These are phyloP conservation scores for Grammothele lineata DNA, from an alignment of 768 basidiomycete genomes.

Conservation along the genomic window DNA sequence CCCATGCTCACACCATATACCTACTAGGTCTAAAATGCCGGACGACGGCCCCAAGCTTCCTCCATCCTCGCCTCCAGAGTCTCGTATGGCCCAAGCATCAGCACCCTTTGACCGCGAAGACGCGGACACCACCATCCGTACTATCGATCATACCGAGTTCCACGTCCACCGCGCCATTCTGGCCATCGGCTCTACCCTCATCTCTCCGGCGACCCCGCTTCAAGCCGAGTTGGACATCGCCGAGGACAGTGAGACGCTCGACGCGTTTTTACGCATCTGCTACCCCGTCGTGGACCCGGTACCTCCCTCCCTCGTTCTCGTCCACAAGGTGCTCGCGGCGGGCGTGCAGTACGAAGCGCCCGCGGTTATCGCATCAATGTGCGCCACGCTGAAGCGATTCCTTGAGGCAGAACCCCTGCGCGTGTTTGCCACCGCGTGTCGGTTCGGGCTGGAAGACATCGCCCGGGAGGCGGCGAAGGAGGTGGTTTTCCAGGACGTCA, in stretches of 20 bases:
- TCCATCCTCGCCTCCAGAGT: too few species aligned
- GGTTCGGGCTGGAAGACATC: background rate
- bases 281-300: conserved; percentile 16
- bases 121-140: conserved; percentile 46
- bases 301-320: background rate
- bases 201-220: conserved; percentile 50
- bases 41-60: too few species aligned
- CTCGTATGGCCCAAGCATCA: too few species aligned
- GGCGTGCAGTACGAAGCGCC: conserved; percentile 17
- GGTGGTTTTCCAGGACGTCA: conserved; percentile 34
- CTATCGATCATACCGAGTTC: conserved; percentile 49
- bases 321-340: conserved; percentile 12
- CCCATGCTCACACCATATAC: too few species aligned
- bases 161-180: conserved; percentile 52
- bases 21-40: too few species aligned
- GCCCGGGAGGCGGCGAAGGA: conserved; percentile 18
- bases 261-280: conserved; percentile 15
- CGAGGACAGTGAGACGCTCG: conserved; percentile 13
- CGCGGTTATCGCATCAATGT: conserved; percentile 3
- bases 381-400: conserved; percentile 9
- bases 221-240: conserved; percentile 4
- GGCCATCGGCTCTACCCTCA: conserved; percentile 54
- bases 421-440: conserved; percentile 6
- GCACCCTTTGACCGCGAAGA: conserved; percentile 44
- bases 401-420: conserved; percentile 33